Evolutionary conservation across 208 protist genomes (phyloP), one percentile per base, ranked within the genome.

Genomic region (Leishmania arabica): DNA sequence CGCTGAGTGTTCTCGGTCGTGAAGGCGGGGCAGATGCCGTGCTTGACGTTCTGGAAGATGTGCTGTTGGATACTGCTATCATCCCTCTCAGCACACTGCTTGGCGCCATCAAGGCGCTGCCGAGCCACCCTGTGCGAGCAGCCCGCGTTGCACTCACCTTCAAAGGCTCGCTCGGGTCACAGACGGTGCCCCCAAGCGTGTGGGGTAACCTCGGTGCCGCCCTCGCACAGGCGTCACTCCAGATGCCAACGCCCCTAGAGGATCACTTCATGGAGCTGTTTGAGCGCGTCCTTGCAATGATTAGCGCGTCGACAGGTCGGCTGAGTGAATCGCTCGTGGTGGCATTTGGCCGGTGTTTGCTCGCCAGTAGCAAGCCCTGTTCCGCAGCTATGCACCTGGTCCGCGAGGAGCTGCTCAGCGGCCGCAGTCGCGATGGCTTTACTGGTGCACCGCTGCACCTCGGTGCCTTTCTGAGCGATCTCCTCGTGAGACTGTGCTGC

Each of bases 391-490:
- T 94, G 65, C 78, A 77, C 17, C 88, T 97, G 21, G 92, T 97
- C 13, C 81, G 86, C 21, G 84, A 92, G 13, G 92, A 95, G 73
- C 77, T 97, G 8, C 88, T 97, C 24, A 90, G 83, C 58, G 89
- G 88, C 31, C 90, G 88, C 24, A 92, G 91, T 80, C 53, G 75
- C 19, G 84, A 84, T n/a, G 80, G 84, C 8, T 80, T 64, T 21
- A 42, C 76, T 7, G 49, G 69, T 27, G 83, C 73, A 0, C 74
- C 82, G 34, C 56, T 92, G 56, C 84, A 90, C 17, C 82, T 97
- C 9, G 83, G 88, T 37, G 92, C 89, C 4, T 97, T 97, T 83
- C 74, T 97, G 54, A 95, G 90, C 58, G 95, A 97, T 60, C 71
- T 97, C 19, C 85, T 97, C 60, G 75, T 90, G 69, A 76, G 83